Evolutionary conservation across 2,329 filamentous ascomycete genomes (phyloP).

Genomic region (Fusarium mexicanum): DNA sequence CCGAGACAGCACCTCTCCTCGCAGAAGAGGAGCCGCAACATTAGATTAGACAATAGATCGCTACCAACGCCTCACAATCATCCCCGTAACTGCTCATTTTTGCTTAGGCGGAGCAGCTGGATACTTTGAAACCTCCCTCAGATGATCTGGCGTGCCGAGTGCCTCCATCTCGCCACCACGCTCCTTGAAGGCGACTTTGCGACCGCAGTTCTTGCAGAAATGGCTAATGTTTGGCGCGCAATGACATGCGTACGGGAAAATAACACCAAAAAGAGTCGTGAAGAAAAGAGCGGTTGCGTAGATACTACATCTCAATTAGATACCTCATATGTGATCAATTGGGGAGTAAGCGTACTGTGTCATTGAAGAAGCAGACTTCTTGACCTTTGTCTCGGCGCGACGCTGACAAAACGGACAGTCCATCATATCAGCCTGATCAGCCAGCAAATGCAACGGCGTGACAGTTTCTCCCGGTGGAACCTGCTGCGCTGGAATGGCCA

Average conservation of each 20-base stretch:
- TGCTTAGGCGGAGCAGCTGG: conserved; percentile 14
- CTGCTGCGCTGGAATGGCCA: conserved; percentile 4
- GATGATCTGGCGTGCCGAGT: conserved; percentile 41
- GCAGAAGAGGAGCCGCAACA: conserved; percentile 10
- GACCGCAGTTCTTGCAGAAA: conserved; percentile 39
- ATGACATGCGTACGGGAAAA: conserved; percentile 37
- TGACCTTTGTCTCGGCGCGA: conserved; percentile 33
- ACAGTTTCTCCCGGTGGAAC: conserved; percentile 26
- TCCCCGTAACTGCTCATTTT: not conserved
- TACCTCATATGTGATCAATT: too few relatives aligned
- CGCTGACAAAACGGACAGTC: conserved; percentile 43
- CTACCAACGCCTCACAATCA: not conserved
- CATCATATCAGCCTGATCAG: conserved; percentile 37
- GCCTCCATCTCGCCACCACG: conserved; percentile 27
- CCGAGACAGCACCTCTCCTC: conserved; percentile 39
- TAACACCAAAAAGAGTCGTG: conserved; percentile 35
- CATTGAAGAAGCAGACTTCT: conserved; percentile 29
- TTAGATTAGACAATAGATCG: conserved; percentile 14
- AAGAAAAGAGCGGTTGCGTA: conserved; percentile 37
- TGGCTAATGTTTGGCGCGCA: conserved; percentile 40
- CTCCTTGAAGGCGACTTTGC: conserved; percentile 37
- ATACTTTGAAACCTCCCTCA: conserved; percentile 39
- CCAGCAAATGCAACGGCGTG: conserved; percentile 40
- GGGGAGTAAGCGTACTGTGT: conserved; percentile 37
- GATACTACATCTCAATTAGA: conserved; percentile 1